Conservation (phyloP, 192 early-diverging fungal species). For the Coemansia sp. region DNA sequence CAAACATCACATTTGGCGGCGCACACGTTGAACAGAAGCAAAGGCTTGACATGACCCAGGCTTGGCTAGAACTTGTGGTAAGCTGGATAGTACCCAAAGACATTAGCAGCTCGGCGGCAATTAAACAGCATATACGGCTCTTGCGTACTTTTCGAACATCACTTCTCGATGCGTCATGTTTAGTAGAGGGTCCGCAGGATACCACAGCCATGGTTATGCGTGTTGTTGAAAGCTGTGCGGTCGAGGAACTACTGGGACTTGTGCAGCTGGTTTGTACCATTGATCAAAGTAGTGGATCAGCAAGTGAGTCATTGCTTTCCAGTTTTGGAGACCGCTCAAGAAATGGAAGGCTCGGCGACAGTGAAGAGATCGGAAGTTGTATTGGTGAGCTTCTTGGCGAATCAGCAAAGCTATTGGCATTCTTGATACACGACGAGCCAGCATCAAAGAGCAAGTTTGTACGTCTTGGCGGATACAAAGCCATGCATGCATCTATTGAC, state of each 20-base stretch:
- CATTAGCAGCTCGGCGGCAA: not conserved
- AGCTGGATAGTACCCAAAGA: conserved; percentile 18
- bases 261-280: conserved; percentile 25
- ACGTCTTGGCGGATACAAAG: conserved; percentile 15
- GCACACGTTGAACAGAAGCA: conserved; percentile 1
- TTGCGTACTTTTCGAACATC: conserved; percentile 12
- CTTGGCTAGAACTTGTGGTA: conserved; percentile 20
- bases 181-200: not conserved
- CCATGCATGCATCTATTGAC: conserved; percentile 8
- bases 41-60: not conserved
- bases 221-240: conserved; percentile 6
- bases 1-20: not conserved
- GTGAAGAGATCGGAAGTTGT: not conserved
- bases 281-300: not conserved
- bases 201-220: not conserved
- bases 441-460: conserved; percentile 7
- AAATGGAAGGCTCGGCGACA: not conserved
- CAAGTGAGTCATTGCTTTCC: conserved; percentile 5
- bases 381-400: conserved; percentile 27
- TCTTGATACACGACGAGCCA: conserved; percentile 28
- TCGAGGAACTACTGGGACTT: conserved; percentile 21
- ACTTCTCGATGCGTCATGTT: conserved; percentile 15
- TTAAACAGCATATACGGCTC: conserved; percentile 16
- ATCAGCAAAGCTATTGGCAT: conserved; percentile 20
- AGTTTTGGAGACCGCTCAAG: conserved; percentile 8